phyloP scores from a whole-genome alignment of 805 yeast genomes.

The Saturnispora halmiae region DNA sequence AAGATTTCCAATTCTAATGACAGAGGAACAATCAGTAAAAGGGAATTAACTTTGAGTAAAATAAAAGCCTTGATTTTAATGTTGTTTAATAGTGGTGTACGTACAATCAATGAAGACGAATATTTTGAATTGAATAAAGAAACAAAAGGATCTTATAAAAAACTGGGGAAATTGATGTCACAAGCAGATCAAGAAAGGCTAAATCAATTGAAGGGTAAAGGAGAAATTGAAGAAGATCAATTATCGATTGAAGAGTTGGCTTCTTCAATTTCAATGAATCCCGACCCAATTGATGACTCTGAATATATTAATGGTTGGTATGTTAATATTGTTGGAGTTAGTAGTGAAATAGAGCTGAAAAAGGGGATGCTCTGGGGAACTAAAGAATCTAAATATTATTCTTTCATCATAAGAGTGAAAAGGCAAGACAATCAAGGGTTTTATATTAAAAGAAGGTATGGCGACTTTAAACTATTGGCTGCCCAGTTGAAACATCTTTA shows the following conservation, averaged over 20 bases:
- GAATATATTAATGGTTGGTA: conserved; percentile 47
- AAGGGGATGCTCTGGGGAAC: conserved; percentile 21
- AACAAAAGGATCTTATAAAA: conserved; percentile 32
- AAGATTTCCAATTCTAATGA: conserved; percentile 67
- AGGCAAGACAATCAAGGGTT: conserved; percentile 29
- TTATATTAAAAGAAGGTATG: conserved; percentile 54
- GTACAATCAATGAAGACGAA: conserved; percentile 46
- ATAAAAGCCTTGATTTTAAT: conserved; percentile 54
- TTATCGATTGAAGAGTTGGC: conserved; percentile 18
- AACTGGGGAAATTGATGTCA: conserved; percentile 27
- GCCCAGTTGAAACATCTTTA: conserved; percentile 41
- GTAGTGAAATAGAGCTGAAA: conserved; percentile 25
- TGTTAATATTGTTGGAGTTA: conserved; percentile 62
- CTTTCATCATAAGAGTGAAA: conserved; percentile 42
- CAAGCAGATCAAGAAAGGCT: conserved; percentile 9
- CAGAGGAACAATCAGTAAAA: conserved; percentile 65
- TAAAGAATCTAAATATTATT: conserved; percentile 24
- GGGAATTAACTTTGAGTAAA: conserved; percentile 52
- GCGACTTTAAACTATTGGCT: conserved; percentile 57
- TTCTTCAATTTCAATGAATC: conserved; percentile 29
- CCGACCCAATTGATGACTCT: conserved; percentile 23
- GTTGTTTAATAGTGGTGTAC: conserved; percentile 67
- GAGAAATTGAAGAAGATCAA: conserved; percentile 5
- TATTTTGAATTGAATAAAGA: conserved; percentile 34
- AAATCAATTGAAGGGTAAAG: conserved; percentile 3